Evolutionary conservation across 306 rosid genomes (phyloP).

Genomic region (Casuarina cunninghamiana): DNA sequence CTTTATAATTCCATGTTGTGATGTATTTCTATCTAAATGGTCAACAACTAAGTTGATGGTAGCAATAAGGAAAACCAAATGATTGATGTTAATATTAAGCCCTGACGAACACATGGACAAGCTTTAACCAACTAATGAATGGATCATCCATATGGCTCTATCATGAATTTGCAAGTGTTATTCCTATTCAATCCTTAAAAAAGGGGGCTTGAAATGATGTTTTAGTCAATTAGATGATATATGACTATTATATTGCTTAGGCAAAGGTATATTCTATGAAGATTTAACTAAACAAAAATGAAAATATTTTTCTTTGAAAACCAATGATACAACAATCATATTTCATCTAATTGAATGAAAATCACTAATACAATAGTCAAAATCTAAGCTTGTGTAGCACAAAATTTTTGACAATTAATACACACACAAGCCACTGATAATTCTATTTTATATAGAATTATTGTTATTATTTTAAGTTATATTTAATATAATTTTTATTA

Average conservation of each 20-base stretch:
- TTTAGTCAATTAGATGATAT: not conserved
- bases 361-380: not conserved
- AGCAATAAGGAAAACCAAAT: constrained; percentile 37
- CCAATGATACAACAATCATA: not conserved
- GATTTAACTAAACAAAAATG: constrained; percentile 1
- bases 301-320: not conserved
- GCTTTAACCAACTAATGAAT: constrained; percentile 31
- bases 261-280: constrained; percentile 24
- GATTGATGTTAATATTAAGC: constrained; percentile 52
- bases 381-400: not conserved
- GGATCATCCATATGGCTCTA: constrained; percentile 35
- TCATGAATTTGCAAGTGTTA: constrained; percentile 36
- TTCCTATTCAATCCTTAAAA: constrained; percentile 34
- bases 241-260: constrained; percentile 7
- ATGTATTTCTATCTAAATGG: constrained; percentile 46
- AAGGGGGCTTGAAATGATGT: constrained; percentile 30
- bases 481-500: too few species aligned
- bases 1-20: constrained; percentile 60
- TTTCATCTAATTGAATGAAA: not conserved
- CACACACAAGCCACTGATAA: not conserved
- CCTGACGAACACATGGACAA: constrained; percentile 39
- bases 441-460: too few species aligned
- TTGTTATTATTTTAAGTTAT: too few species aligned
- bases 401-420: not conserved
- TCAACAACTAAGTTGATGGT: constrained; percentile 31